phyloP scores from a whole-genome alignment of 768 basidiomycete genomes.

The Phylloporus sp. region DNA sequence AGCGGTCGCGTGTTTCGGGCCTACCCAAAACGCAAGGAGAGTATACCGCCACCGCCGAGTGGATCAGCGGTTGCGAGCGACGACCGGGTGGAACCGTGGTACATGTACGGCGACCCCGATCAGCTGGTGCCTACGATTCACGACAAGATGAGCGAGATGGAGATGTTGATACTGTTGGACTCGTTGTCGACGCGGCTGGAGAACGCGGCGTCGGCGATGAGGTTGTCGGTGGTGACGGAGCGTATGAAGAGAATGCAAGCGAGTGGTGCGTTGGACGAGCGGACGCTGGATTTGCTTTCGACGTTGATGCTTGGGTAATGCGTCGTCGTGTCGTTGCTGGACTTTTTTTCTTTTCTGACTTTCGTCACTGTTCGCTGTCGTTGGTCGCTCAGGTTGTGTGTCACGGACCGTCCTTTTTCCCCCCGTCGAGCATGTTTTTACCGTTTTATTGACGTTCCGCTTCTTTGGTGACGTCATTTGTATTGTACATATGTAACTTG shows the following conservation, averaged over 20 bases:
- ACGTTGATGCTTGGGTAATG: conserved; percentile 29
- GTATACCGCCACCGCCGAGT: conserved; percentile 13
- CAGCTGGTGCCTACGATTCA: conserved; percentile 63
- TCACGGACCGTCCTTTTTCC: too few species aligned
- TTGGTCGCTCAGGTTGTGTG: neutral
- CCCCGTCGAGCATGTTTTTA: too few species aligned
- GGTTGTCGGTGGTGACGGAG: conserved; percentile 8
- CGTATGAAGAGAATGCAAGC: conserved; percentile 32
- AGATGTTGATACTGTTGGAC: conserved; percentile 71
- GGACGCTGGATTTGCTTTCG: conserved; percentile 43
- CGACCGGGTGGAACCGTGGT: conserved; percentile 28
- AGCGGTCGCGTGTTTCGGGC: conserved; percentile 56
- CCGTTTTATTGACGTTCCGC: too few species aligned
- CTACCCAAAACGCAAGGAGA: conserved; percentile 32
- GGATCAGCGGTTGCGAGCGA: conserved; percentile 16
- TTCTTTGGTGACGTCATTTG: too few species aligned
- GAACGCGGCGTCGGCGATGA: conserved; percentile 50
- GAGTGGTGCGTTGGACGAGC: conserved; percentile 41
- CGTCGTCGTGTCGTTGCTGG: neutral
- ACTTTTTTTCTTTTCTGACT: neutral
- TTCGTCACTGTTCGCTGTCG: too few species aligned
- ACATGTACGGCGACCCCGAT: conserved; percentile 55
- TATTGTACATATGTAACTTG: too few species aligned
- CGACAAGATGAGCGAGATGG: conserved; percentile 65
- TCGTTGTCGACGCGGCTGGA: conserved; percentile 71